A percentile compares a stretch with the other conserved stretches of the same genome.
Evolutionary conservation across 2,329 filamentous ascomycete genomes (phyloP).

Genomic region (Pyricularia grisea): DNA sequence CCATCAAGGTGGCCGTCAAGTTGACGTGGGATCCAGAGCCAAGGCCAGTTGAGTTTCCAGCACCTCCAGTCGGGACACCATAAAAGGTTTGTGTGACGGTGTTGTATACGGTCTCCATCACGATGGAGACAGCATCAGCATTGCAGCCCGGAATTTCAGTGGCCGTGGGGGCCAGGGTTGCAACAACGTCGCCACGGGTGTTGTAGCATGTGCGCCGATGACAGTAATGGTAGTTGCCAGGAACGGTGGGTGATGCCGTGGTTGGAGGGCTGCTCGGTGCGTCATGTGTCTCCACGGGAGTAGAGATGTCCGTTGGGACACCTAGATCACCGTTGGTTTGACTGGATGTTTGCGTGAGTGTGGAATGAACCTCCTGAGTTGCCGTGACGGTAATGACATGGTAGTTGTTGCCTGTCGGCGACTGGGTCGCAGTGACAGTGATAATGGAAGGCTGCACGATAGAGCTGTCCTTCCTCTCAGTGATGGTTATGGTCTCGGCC

Average conservation of each 20-base stretch:
- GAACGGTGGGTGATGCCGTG: conserved; percentile 1
- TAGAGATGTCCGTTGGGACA: not conserved
- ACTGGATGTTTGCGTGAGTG: not conserved
- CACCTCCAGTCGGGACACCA: not conserved
- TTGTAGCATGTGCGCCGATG: conserved; percentile 9
- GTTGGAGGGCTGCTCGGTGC: not conserved
- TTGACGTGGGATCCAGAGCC: not conserved
- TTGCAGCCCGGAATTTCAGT: conserved; percentile 1
- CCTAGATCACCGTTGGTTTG: not conserved
- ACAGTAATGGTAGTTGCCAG: conserved; percentile 5
- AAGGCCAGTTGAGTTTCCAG: not conserved
- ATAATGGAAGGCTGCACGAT: not conserved
- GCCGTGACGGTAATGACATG: not conserved
- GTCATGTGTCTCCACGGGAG: not conserved
- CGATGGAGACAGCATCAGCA: conserved; percentile 18
- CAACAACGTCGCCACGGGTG: not conserved
- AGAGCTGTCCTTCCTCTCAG: not conserved
- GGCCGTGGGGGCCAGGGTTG: not conserved
- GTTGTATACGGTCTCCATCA: conserved; percentile 24
- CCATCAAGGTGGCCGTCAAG: not conserved
- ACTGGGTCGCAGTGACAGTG: not conserved
- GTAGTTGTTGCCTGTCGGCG: not conserved
- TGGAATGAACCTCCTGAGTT: not conserved
- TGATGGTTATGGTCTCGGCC: not conserved
- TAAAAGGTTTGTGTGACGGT: conserved; percentile 22